Evolutionary conservation across 164 flowering plant genomes (phyloP), one percentile per base, ranked within the genome.

Genomic region (Magnolia sinica): DNA sequence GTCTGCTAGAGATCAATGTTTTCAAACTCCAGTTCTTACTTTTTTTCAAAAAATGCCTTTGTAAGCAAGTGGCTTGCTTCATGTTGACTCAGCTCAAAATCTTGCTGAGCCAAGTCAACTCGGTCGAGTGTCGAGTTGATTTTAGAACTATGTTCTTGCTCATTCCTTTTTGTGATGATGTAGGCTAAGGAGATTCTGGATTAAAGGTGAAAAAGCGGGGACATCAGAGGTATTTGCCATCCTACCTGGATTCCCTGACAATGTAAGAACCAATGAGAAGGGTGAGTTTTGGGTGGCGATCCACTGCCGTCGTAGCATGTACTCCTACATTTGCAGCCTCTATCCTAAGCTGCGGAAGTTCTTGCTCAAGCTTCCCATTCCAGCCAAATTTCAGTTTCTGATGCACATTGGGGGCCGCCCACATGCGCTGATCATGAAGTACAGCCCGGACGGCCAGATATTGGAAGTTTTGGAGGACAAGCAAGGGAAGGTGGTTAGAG

Each of bases 231-330:
- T 86, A 20, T 82, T 93, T 71, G 96, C 97, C 11, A 73, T 86
- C 68, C 83, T 92, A 20, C 95, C 95, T 8, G 98, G 98, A 75
- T 88, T 82, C 75, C 98, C 98, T 1, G 98, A 95, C 88, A 95
- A 93, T 59, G 89, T 96, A 10, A 82, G 99, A 72, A 89, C 91
- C 51, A 96, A 93, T 73, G 89, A 85, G 73, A 83, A 89, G 49
- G 98, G 99, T 14, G 93, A 92, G 50, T 93, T 96, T 58, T 93
- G 98, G 99, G 98, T 96, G 31, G 99, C 94, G 50, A 64, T 96
- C 68, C 94, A 89, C 79, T 83, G 89, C 59, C 87, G 92, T 7
- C 85, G 89, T 50, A 74, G 78, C 72, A 23, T 79, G 73, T 88
- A 84, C 75, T 13, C 80, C 23, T 71, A 90, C 73, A 0, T 87